Percentiles rank a stretch among this genome's conserved stretches.
Conservation (phyloP, 345 rosid species). For the Atalantia buxifolia region DNA sequence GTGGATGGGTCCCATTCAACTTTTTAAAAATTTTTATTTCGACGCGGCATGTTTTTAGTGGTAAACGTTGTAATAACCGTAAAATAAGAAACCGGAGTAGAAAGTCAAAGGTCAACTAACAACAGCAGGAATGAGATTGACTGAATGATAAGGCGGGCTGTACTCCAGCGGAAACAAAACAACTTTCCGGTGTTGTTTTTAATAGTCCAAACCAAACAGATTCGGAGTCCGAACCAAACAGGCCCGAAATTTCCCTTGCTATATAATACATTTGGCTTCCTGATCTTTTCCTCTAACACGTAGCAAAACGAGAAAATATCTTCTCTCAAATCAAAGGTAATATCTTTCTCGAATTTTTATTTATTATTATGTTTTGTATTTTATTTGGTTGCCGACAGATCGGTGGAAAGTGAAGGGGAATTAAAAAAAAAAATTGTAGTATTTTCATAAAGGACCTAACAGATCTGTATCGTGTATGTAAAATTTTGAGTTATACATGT, state of each 20-base stretch:
- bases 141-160: neutral
- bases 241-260: neutral
- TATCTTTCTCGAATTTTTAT: neutral
- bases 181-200: neutral
- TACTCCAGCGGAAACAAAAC: neutral
- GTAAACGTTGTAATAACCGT: neutral
- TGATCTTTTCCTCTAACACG: neutral
- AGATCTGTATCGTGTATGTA: neutral
- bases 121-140: neutral
- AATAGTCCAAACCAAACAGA: neutral
- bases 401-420: neutral
- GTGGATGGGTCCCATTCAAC: neutral
- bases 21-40: too few species aligned
- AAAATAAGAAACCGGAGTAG: neutral
- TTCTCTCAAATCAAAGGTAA: neutral
- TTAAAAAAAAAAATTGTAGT: neutral
- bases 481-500: too few species aligned
- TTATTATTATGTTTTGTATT: too few species aligned
- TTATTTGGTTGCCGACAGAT: neutral
- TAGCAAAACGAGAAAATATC: neutral
- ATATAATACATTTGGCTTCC: neutral
- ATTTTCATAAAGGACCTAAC: neutral
- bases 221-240: neutral
- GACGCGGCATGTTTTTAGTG: neutral
- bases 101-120: conserved; percentile 11